Conservation (phyloP, 805 yeast species). For the Metschnikowia continentalis region DNA sequence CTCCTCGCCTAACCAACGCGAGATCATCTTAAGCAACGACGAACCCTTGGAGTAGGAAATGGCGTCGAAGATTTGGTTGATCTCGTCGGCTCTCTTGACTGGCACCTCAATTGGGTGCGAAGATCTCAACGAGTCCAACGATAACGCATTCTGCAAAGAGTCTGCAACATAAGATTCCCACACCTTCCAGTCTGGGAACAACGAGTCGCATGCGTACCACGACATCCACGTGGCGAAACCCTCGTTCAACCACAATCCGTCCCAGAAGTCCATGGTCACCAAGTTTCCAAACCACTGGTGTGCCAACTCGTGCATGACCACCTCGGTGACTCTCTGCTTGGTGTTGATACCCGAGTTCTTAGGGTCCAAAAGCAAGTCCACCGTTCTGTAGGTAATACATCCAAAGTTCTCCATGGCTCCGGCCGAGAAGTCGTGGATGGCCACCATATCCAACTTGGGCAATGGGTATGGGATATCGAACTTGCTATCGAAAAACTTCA, state of each 20-base stretch:
- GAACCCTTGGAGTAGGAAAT: slow-evolving; percentile 83
- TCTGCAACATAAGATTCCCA: slow-evolving; percentile 82
- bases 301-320: slow-evolving; percentile 84
- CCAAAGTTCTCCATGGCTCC: slow-evolving; percentile 93
- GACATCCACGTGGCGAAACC: slow-evolving; percentile 92
- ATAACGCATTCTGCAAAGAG: slow-evolving; percentile 68
- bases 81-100: slow-evolving; percentile 70
- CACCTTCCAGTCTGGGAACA: slow-evolving; percentile 82
- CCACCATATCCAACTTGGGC: slow-evolving; percentile 79
- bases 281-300: slow-evolving; percentile 91
- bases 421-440: slow-evolving; percentile 77
- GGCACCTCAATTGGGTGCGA: slow-evolving; percentile 87
- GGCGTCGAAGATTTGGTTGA: slow-evolving; percentile 81
- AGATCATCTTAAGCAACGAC: slow-evolving; percentile 72
- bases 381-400: slow-evolving; percentile 72
- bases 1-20: slow-evolving; percentile 76
- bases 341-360: slow-evolving; percentile 59
- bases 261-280: slow-evolving; percentile 93
- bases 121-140: slow-evolving; percentile 73
- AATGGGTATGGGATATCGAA: slow-evolving; percentile 75
- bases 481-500: slow-evolving; percentile 65
- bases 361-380: slow-evolving; percentile 70
- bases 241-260: slow-evolving; percentile 83
- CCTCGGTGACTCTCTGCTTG: slow-evolving; percentile 76
- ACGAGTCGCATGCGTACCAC: slow-evolving; percentile 73